These are phyloP conservation scores for Starmerella khaoyaiensis DNA, from an alignment of 805 yeast species.

Conservation along the genomic window DNA sequence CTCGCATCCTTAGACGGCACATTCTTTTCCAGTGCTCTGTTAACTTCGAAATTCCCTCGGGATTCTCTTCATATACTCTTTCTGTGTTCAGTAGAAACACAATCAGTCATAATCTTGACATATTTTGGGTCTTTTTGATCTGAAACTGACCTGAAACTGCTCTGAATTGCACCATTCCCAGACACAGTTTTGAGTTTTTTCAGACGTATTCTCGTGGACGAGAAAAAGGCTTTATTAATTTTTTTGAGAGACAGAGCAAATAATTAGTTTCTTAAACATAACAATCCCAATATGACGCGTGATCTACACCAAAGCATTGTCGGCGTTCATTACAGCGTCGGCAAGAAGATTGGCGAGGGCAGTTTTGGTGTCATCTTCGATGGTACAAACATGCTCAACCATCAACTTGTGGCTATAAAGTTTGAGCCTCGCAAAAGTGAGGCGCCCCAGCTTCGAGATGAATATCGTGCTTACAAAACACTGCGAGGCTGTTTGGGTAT, in stretches of 20 bases:
- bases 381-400: slow-evolving; percentile 84
- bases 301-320: slow-evolving; percentile 33
- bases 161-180: too few species aligned
- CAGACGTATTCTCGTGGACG: not conserved
- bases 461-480: slow-evolving; percentile 86
- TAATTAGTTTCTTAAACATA: not conserved
- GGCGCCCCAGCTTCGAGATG: slow-evolving; percentile 95
- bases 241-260: too few species aligned
- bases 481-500: slow-evolving; percentile 72
- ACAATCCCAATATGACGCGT: slow-evolving; percentile 12
- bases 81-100: too few species aligned
- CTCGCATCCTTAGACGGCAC: too few species aligned
- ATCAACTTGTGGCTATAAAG: slow-evolving; percentile 89
- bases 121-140: too few species aligned
- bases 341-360: slow-evolving; percentile 96
- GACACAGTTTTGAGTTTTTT: not conserved
- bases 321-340: slow-evolving; percentile 92
- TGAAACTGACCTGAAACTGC: too few species aligned
- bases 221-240: too few species aligned
- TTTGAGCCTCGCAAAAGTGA: slow-evolving; percentile 91
- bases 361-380: slow-evolving; percentile 96
- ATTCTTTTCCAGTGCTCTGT: too few species aligned
- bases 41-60: too few species aligned
- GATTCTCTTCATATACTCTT: too few species aligned
- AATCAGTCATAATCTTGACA: too few species aligned